Evolutionary conservation across 768 basidiomycete species (phyloP).

Genomic region (Cystofilobasidium capitatum): DNA sequence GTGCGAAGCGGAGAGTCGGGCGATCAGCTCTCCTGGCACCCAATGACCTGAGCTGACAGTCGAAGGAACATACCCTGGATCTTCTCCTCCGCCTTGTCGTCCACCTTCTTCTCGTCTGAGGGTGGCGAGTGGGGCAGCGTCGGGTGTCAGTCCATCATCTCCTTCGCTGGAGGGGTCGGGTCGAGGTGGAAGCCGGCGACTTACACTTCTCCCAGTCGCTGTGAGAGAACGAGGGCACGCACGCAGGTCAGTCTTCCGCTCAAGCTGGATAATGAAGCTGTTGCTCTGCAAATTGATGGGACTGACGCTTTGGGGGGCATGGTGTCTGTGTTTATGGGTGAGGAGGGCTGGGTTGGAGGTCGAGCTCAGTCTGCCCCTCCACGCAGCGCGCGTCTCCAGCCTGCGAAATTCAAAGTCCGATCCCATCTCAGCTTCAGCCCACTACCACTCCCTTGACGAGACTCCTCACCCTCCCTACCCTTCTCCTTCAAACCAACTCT

Average conservation of each 20-base stretch:
- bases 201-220: slow-evolving; percentile 99
- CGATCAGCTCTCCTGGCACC: slow-evolving; percentile 16
- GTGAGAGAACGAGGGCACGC: slow-evolving; percentile 26
- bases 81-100: slow-evolving; percentile 86
- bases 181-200: neutral
- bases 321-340: neutral
- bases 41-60: neutral
- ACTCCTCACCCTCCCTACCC: slow-evolving; percentile 5
- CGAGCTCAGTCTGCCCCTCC: neutral
- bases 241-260: no score
- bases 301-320: slow-evolving; percentile 96
- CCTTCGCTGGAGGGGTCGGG: neutral
- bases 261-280: no score
- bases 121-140: neutral
- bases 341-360: neutral
- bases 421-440: no score
- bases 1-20: slow-evolving; percentile 20
- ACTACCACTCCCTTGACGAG: neutral
- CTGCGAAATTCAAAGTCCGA: neutral
- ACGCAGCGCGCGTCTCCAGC: neutral
- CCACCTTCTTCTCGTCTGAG: slow-evolving; percentile 68
- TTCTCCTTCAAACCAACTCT: neutral
- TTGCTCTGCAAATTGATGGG: no score
- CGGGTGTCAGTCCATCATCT: neutral
- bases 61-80: slow-evolving; percentile 56